Evolutionary conservation across 805 yeast genomes (phyloP), one percentile per base, ranked within the genome.

Genomic region (Candida sphagnicola): DNA sequence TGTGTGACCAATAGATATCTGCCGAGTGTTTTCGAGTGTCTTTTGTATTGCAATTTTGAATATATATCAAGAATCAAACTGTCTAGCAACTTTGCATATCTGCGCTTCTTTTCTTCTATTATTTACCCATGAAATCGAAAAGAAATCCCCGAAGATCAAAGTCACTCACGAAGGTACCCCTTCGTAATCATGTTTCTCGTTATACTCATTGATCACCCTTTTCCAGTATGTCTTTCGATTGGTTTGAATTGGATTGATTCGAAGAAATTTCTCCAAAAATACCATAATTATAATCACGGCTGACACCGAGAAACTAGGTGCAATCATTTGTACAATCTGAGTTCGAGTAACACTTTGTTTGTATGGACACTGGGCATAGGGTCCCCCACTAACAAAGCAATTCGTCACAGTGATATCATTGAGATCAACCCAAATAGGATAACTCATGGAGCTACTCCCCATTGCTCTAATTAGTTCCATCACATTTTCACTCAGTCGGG

Each of bases 381-480:
- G 77, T 0, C 95, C 96, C 1, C 95, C 96, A 10, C 75, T 59
- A 4, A 89, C 89, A 90, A 93, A 91, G 53, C 98, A 90, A 39
- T 78, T 75, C 2, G 72, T 61, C 15, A 80, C 78, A 1, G 86
- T 75, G 16, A 91, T 70, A 13, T 90, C 86, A 54, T 91, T 90
- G 45, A 88, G 49, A 59, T 87, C 88, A 3, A 88, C 75, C 97
- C 97, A 90, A 0, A 78, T 64, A 0, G 76, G 75, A 11, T 48
- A 58, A 12, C 43, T 47, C 2, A 51, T 44, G 12, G 60, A 55
- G 2, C 49, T 25, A 34, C 39, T 11, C 41, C 48, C 49, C 19
- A 72, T 58, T 29, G 59, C 55, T 30, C 61, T 50, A 39, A 54
- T 40, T 5, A 62, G 45, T 15, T 65, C 49, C 17, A 54, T 44